Conservation (phyloP, 768 basidiomycete species). For the Pleurotus tuber-regium region DNA sequence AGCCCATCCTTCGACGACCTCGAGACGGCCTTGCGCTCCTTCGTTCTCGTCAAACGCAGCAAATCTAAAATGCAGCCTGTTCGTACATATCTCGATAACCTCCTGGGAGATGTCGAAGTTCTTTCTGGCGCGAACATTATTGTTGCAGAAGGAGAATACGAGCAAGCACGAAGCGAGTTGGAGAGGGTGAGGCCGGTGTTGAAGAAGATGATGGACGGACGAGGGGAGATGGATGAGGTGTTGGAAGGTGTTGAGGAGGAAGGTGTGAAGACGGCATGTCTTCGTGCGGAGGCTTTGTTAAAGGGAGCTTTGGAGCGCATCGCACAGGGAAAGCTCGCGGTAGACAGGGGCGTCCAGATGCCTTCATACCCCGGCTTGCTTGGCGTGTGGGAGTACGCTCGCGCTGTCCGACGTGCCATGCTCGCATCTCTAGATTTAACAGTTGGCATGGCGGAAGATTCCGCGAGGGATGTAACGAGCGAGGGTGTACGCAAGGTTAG, state of each 20-base stretch:
- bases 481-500: slow-evolving; percentile 64
- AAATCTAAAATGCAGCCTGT: slow-evolving; percentile 95
- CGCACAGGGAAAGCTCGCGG: slow-evolving; percentile 66
- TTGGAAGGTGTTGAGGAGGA: slow-evolving; percentile 81
- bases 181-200: slow-evolving; percentile 72
- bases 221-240: slow-evolving; percentile 73
- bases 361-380: slow-evolving; percentile 84
- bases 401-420: slow-evolving; percentile 74
- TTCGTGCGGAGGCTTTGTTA: slow-evolving; percentile 58
- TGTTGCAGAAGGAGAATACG: slow-evolving; percentile 77
- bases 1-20: slow-evolving; percentile 82
- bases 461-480: slow-evolving; percentile 68
- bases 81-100: slow-evolving; percentile 84
- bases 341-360: slow-evolving; percentile 43
- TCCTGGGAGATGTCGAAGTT: slow-evolving; percentile 88
- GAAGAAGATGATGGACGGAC: slow-evolving; percentile 79
- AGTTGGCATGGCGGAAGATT: slow-evolving; percentile 77
- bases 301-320: slow-evolving; percentile 72
- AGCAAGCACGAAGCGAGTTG: slow-evolving; percentile 69
- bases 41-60: slow-evolving; percentile 93
- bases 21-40: slow-evolving; percentile 86
- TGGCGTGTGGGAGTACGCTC: slow-evolving; percentile 82
- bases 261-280: slow-evolving; percentile 50
- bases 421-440: slow-evolving; percentile 80
- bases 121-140: slow-evolving; percentile 84